Base-by-base conservation (phyloP, 306 rosid genomes). In the Purshia tridentata region DNA sequence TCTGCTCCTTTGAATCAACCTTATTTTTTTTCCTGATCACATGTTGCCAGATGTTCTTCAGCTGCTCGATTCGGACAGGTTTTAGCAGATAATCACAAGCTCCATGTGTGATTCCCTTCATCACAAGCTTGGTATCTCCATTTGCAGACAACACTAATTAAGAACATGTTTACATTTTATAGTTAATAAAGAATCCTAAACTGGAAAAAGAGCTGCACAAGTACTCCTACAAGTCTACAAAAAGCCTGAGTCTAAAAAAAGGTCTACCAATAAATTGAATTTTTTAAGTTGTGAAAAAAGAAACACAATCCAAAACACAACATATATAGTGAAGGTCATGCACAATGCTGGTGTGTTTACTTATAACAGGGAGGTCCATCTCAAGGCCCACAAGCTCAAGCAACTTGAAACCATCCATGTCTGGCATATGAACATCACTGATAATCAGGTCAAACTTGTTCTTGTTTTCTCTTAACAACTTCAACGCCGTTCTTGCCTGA, bases 291-390 rank as follows among this genome's bases (percentile, higher is more conserved):
- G 35, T 58, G 4, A 3, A 37, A 45, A 54, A 77, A 45, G 19
- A 46, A 22, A 51, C 45, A 58, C 35, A 29, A 29, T 29, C 69
- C 13, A 15, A 47, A 57, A 19, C 16, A 10, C 9, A 44, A 76
- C 51, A 49, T 4, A 76, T 41, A 49, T 4, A 10, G 19, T 3
- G 44, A 47, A 77, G 72, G 78, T 72, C 29, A 49, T 29, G 20
- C 37, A 39, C 9, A 47, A 47, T 69, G 73, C 45, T 76, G 19
- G 14, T 37, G 20, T 53, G 91, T 87, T 57, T 79, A 95, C 99
- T 95, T 80, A 95, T 91, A 75, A 95, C 99, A 65, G 99, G 99
- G 72, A 95, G 97, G 84, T 92, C 99, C 99, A 95, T 95, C 80
- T 95, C 99, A 67, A 95, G 96, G 56, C 99, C 98, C 29, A 95